Base-by-base conservation (phyloP, 768 basidiomycete species). In the Leucosporidium yakuticum region DNA sequence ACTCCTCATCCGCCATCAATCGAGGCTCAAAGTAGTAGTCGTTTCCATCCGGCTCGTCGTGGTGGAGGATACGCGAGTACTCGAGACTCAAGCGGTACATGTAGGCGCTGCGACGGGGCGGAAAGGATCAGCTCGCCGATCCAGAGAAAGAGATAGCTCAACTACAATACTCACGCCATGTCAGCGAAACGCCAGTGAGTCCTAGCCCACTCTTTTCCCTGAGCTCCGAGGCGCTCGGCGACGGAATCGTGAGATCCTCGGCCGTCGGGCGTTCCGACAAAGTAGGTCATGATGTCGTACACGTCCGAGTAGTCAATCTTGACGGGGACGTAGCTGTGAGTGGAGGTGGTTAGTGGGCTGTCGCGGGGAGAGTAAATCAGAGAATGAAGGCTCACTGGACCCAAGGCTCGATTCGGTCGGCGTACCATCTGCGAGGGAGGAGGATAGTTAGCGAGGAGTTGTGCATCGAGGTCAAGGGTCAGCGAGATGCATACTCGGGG, bases 321-420 rank as follows among this genome's bases (percentile, higher is more conserved):
- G 64, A 74, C 63, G 9, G 71, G 75, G 34, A 71, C 60, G 59
- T 75, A 76, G 62, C 71, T 70, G 54, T 17, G 34, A 44, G 20
- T 12, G 36, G n/a, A 36, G 57, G 34, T n/a, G 21, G 21, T 5
- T 2, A 57, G 39, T 2, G 8, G 62, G 23, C n/a, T 12, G 56
- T 49, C 4, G 44, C n/a, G n/a, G n/a, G n/a, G n/a, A n/a, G n/a
- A n/a, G n/a, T n/a, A n/a, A 12, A 25, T 21, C 12, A 29, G 54
- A 17, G 21, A 53, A 23, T 15, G 36, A 29, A 29, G 55, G 68
- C 69, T 44, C 19, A 75, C 73, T 80, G 80, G 44, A 80, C 77
- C 79, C 79, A 81, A 67, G 80, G 69, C 77, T 81, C 71, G 75
- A 81, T 55, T 54, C 71, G 66, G 53, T 74, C 75, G 29, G 64